Percentiles rank a stretch among this genome's conserved stretches.
These are phyloP conservation scores for Stropharia rugosoannulata DNA, from an alignment of 768 basidiomycete genomes.

Conservation along the genomic window DNA sequence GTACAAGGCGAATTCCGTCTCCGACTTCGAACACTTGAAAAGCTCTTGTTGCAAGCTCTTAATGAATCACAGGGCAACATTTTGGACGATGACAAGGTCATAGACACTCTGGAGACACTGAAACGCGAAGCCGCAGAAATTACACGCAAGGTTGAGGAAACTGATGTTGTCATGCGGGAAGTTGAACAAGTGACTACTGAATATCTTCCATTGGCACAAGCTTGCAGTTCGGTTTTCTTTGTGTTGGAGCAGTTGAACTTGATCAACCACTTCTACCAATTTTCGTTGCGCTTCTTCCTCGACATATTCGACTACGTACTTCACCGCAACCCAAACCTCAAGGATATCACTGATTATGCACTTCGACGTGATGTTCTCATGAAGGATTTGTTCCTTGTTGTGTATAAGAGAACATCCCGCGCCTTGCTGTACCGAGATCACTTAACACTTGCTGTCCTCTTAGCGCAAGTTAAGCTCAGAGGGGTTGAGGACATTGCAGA, in stretches of 20 bases:
- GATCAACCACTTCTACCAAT: slow-evolving; percentile 98
- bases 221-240: slow-evolving; percentile 96
- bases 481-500: slow-evolving; percentile 78
- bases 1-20: slow-evolving; percentile 97
- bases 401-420: slow-evolving; percentile 87
- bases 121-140: slow-evolving; percentile 97
- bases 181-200: slow-evolving; percentile 95
- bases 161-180: slow-evolving; percentile 93
- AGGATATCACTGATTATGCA: slow-evolving; percentile 69
- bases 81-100: slow-evolving; percentile 98
- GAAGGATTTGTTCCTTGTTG: slow-evolving; percentile 85
- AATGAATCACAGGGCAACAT: slow-evolving; percentile 98
- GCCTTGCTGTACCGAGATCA: slow-evolving; percentile 90
- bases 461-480: slow-evolving; percentile 87
- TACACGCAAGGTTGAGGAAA: slow-evolving; percentile 93
- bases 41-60: slow-evolving; percentile 87
- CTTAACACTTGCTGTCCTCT: slow-evolving; percentile 84
- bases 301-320: slow-evolving; percentile 97
- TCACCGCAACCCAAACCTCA: slow-evolving; percentile 88
- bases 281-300: slow-evolving; percentile 96
- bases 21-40: slow-evolving; percentile 89
- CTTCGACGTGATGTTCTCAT: slow-evolving; percentile 77
- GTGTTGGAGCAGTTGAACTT: slow-evolving; percentile 92
- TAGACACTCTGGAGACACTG: slow-evolving; percentile 91
- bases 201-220: slow-evolving; percentile 92